Percentiles rank a stretch among this genome's conserved stretches.
Evolutionary conservation across 2,329 filamentous ascomycete genomes (phyloP).

Genomic region (Penicillium hordei): DNA sequence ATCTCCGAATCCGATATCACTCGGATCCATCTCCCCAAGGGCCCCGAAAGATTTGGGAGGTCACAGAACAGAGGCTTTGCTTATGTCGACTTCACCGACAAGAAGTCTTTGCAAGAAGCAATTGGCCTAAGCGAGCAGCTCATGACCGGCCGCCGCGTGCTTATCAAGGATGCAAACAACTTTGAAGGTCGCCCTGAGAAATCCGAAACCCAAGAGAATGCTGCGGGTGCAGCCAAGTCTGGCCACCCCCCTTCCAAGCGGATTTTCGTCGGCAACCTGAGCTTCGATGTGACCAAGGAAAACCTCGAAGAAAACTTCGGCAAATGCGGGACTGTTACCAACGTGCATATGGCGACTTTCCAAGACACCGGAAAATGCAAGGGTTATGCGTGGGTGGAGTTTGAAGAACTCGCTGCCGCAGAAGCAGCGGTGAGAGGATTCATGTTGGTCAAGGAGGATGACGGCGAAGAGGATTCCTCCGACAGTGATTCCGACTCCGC

Average conservation of each 20-base stretch:
- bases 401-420: conserved; percentile 74
- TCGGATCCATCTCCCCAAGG: conserved; percentile 74
- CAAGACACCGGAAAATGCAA: conserved; percentile 98
- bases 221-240: conserved; percentile 31
- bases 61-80: conserved; percentile 88
- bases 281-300: conserved; percentile 79
- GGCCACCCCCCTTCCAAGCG: conserved; percentile 70
- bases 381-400: conserved; percentile 93
- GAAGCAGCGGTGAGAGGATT: conserved; percentile 78
- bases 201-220: conserved; percentile 45
- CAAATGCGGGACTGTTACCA: conserved; percentile 78
- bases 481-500: conserved; percentile 41
- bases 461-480: conserved; percentile 51
- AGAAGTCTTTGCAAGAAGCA: conserved; percentile 70
- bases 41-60: conserved; percentile 53
- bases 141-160: conserved; percentile 70
- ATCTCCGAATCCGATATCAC: conserved; percentile 73
- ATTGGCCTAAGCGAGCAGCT: conserved; percentile 83
- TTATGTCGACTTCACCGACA: conserved; percentile 83
- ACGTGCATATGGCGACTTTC: conserved; percentile 88
- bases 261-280: conserved; percentile 87
- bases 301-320: conserved; percentile 77
- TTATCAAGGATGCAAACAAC: conserved; percentile 90
- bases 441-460: conserved; percentile 59
- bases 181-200: conserved; percentile 87